These are phyloP conservation scores for Macrocystidia cucumis DNA, from an alignment of 1,284 basidiomycete genomes.

Conservation along the genomic window DNA sequence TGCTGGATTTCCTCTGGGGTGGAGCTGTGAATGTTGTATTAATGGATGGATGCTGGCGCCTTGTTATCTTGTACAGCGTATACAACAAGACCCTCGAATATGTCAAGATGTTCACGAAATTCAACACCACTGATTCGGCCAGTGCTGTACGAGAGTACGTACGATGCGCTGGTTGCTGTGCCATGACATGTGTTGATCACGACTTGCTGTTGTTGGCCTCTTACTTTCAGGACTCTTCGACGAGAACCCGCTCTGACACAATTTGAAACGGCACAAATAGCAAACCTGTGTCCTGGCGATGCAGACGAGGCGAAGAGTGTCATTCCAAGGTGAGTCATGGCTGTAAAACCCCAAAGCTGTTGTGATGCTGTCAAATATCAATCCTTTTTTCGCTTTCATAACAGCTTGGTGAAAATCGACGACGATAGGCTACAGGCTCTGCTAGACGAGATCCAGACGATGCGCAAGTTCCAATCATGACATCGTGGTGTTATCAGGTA, in stretches of 20 bases:
- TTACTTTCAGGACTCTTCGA: constrained; percentile 55
- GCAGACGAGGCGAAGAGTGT: constrained; percentile 90
- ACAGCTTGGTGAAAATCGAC: constrained; percentile 78
- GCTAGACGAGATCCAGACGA: constrained; percentile 82
- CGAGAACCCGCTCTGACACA: constrained; percentile 75
- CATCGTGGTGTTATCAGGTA: constrained; percentile 7
- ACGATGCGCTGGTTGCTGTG: background rate
- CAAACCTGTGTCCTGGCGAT: constrained; percentile 82
- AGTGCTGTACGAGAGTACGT: constrained; percentile 84
- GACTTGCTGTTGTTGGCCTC: background rate
- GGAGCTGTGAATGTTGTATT: constrained; percentile 1
- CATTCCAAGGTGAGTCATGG: constrained; percentile 62
- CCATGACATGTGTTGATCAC: background rate
- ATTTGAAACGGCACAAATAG: constrained; percentile 90
- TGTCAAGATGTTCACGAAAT: constrained; percentile 86
- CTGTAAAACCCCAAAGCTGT: too few species aligned
- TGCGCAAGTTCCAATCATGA: constrained; percentile 81
- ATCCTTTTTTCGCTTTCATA: constrained; percentile 3
- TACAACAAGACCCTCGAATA: constrained; percentile 92
- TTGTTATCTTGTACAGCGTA: constrained; percentile 41
- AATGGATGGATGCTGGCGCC: background rate
- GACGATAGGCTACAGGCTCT: constrained; percentile 78
- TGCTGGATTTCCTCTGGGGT: too few species aligned
- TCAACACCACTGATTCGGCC: constrained; percentile 81
- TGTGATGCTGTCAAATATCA: background rate